Evolutionary conservation across 2,329 filamentous ascomycete genomes (phyloP).

Genomic region (Alternaria sp.): DNA sequence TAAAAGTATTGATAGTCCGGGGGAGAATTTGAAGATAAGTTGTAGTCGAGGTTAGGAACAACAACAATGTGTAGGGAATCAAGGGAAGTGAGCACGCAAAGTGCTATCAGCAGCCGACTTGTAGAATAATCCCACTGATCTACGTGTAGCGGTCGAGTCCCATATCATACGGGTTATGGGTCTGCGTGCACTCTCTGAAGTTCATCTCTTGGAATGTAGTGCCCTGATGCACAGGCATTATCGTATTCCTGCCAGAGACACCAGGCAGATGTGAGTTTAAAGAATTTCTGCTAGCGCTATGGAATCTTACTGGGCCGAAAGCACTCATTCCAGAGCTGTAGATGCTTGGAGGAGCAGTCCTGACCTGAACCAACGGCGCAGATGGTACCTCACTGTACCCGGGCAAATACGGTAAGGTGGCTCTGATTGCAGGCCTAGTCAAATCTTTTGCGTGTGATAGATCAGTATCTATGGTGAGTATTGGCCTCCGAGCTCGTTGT

Average conservation of each 20-base stretch:
- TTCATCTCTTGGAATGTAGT: not conserved
- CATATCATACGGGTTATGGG: not conserved
- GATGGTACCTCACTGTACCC: not conserved
- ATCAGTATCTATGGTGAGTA: constrained; percentile 3
- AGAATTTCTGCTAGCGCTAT: not conserved
- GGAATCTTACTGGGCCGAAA: not conserved
- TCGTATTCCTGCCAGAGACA: not conserved
- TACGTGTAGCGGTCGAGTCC: not conserved
- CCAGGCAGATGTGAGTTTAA: not conserved
- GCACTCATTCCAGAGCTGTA: not conserved
- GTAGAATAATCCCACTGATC: not conserved
- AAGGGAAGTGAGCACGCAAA: not conserved
- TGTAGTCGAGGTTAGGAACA: not conserved
- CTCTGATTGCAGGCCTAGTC: not conserved
- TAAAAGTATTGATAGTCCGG: not conserved
- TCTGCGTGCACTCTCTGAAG: not conserved
- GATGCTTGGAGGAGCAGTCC: not conserved
- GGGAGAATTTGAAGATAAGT: not conserved
- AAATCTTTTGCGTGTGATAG: not conserved
- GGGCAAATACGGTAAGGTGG: not conserved
- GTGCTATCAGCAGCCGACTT: not conserved
- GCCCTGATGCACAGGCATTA: not conserved
- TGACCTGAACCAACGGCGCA: not conserved
- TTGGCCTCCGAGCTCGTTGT: not conserved
- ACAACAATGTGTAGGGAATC: not conserved